phyloP scores from a whole-genome alignment of 176 grass and related monocot genomes.

The Oryza officinalis region DNA sequence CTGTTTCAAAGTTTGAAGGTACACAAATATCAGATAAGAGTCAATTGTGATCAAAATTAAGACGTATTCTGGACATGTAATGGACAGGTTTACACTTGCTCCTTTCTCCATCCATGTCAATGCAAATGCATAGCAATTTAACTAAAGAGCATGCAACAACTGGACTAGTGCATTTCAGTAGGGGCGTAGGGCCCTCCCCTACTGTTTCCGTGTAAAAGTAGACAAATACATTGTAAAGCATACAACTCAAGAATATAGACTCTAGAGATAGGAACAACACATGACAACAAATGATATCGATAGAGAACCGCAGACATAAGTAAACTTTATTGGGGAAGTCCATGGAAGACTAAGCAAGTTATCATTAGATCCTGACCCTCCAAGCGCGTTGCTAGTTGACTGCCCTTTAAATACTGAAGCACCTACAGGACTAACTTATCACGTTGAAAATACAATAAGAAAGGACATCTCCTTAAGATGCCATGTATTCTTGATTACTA shows the following conservation, averaged over 20 bases:
- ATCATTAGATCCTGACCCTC: neutral
- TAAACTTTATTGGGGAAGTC: neutral
- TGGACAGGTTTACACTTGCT: slow-evolving; percentile 1
- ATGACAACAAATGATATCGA: too few species aligned
- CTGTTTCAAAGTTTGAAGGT: slow-evolving; percentile 45
- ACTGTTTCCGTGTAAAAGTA: too few species aligned
- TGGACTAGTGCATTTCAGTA: neutral
- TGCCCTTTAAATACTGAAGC: neutral
- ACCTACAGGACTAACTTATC: neutral
- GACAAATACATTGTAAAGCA: too few species aligned
- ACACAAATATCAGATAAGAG: slow-evolving; percentile 27
- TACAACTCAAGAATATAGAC: too few species aligned
- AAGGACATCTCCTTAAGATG: neutral
- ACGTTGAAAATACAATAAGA: neutral
- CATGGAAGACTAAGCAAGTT: neutral
- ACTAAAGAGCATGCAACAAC: neutral
- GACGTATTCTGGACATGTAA: neutral
- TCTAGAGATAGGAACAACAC: too few species aligned
- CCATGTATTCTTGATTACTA: neutral
- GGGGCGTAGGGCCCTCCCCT: too few species aligned
- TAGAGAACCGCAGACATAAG: neutral
- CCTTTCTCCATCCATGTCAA: neutral
- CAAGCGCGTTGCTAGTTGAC: neutral
- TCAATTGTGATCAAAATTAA: neutral
- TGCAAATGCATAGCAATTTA: neutral